Conservation (phyloP, 2,329 filamentous ascomycete genomes). For the Dendrostoma leiphaemia region DNA sequence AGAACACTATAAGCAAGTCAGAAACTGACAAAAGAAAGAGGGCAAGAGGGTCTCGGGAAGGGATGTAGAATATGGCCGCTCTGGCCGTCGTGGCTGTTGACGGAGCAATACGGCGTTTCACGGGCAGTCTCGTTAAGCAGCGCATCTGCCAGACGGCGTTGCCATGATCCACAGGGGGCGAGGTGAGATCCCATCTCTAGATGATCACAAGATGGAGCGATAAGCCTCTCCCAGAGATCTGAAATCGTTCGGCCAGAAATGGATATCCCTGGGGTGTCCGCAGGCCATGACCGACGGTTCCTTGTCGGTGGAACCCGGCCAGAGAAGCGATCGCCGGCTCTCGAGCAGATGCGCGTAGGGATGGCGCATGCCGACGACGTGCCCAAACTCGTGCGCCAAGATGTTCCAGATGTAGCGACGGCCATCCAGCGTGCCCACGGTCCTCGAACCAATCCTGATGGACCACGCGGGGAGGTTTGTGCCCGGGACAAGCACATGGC, state of each 20-base stretch:
- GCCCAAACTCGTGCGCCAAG: constrained; percentile 1
- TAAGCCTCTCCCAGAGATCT: background rate
- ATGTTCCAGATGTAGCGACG: background rate
- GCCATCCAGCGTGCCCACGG: background rate
- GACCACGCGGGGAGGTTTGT: background rate
- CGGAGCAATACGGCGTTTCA: too few relatives aligned
- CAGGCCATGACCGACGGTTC: background rate
- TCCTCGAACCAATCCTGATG: background rate
- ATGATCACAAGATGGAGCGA: too few relatives aligned
- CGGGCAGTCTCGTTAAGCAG: too few relatives aligned
- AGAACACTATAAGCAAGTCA: too few relatives aligned
- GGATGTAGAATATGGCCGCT: too few relatives aligned
- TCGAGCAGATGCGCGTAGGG: background rate
- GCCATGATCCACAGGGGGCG: too few relatives aligned
- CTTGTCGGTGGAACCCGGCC: background rate
- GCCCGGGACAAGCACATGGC: background rate
- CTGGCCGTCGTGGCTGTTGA: too few relatives aligned
- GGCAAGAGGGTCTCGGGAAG: too few relatives aligned
- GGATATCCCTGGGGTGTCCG: background rate
- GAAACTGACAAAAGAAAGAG: too few relatives aligned
- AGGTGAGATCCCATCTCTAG: too few relatives aligned
- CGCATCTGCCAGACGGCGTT: too few relatives aligned
- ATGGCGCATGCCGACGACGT: constrained; percentile 3
- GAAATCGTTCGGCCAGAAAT: background rate
- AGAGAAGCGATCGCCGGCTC: background rate